Conservation (phyloP, 2,329 filamentous ascomycete genomes). For the Arachnomyces sp. region DNA sequence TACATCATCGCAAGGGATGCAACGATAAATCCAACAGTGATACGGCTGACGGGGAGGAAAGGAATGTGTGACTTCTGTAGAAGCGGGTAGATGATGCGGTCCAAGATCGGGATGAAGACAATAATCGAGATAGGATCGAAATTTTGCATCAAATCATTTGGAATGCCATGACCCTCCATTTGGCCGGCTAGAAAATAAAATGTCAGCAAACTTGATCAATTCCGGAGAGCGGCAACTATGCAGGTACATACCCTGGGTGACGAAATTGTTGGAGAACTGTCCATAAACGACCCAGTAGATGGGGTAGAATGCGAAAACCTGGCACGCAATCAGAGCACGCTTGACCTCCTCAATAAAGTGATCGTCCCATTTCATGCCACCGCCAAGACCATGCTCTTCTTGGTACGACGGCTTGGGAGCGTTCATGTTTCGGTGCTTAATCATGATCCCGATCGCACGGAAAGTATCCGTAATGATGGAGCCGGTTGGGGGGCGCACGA, state of each 20-base stretch:
- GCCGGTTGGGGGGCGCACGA: constrained; percentile 48
- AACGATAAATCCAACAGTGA: constrained; percentile 60
- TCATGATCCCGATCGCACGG: constrained; percentile 50
- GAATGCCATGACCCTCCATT: constrained; percentile 59
- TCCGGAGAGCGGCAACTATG: constrained; percentile 19
- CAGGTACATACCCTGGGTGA: constrained; percentile 47
- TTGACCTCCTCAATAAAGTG: constrained; percentile 65
- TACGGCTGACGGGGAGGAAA: constrained; percentile 70
- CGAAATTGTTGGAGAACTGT: constrained; percentile 60
- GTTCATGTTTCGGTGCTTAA: constrained; percentile 46
- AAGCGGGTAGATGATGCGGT: constrained; percentile 59
- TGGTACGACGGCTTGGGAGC: constrained; percentile 61
- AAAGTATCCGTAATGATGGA: constrained; percentile 60
- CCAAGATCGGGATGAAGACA: constrained; percentile 64
- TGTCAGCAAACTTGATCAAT: constrained; percentile 8
- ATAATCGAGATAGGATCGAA: constrained; percentile 67
- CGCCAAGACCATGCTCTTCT: constrained; percentile 39
- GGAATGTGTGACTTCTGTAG: constrained; percentile 55
- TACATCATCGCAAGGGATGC: constrained; percentile 55
- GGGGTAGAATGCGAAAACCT: constrained; percentile 63
- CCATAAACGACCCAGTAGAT: constrained; percentile 62
- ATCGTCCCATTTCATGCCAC: constrained; percentile 54
- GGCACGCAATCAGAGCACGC: constrained; percentile 57
- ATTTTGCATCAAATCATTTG: constrained; percentile 71
- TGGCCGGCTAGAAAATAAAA: constrained; percentile 33